phyloP scores from a whole-genome alignment of 1,139 yeast genomes.

The Barnettozyma hawaiiensis region DNA sequence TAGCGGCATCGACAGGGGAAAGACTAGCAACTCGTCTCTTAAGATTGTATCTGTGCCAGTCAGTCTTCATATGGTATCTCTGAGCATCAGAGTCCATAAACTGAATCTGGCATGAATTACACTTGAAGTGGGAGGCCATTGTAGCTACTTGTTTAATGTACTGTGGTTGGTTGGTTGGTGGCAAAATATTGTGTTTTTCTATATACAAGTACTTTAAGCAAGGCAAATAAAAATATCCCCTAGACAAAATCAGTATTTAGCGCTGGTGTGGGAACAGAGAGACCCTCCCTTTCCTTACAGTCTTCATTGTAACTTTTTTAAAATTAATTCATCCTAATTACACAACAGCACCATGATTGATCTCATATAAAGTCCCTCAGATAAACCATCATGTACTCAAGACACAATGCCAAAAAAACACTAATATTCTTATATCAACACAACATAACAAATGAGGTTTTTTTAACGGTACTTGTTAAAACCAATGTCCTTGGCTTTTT shows the following conservation, averaged over 20 bases:
- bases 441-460: not conserved
- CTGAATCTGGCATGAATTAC: constrained; percentile 81
- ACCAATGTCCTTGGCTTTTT: constrained; percentile 98
- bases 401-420: constrained; percentile 8
- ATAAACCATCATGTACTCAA: constrained; percentile 7
- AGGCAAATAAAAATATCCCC: no score
- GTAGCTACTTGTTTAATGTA: not conserved
- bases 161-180: not conserved
- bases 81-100: constrained; percentile 81
- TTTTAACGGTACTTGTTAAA: constrained; percentile 97
- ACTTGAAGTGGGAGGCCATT: constrained; percentile 45
- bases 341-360: constrained; percentile 3
- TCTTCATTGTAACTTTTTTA: constrained; percentile 4
- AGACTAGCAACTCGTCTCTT: constrained; percentile 86
- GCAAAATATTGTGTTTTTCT: not conserved
- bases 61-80: constrained; percentile 85
- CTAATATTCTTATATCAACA: constrained; percentile 3
- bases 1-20: constrained; percentile 72
- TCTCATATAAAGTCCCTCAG: constrained; percentile 2
- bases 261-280: no score
- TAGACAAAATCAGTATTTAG: no score
- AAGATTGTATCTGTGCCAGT: constrained; percentile 86
- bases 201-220: no score
- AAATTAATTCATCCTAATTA: constrained; percentile 8
- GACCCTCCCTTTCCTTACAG: not conserved